Evolutionary conservation across 1,284 basidiomycete genomes (phyloP).

Genomic region (Athelia sp.): DNA sequence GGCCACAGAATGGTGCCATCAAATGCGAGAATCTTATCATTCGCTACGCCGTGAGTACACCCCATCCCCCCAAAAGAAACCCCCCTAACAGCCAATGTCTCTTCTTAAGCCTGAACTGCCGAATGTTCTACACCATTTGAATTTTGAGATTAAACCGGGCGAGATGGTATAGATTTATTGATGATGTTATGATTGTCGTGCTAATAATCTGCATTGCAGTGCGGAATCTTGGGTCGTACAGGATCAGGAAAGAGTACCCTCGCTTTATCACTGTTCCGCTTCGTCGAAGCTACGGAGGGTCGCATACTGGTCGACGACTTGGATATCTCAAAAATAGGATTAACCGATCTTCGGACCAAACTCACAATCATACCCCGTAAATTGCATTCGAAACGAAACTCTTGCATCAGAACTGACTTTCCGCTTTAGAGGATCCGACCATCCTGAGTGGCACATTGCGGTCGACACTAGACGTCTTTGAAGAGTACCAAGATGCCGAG

Average conservation of each 20-base stretch:
- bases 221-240: slow-evolving; percentile 88
- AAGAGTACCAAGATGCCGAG: slow-evolving; percentile 82
- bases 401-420: too few relatives aligned
- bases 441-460: slow-evolving; percentile 86
- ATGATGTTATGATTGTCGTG: too few relatives aligned
- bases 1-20: slow-evolving; percentile 79
- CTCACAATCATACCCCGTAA: slow-evolving; percentile 59
- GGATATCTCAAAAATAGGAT: slow-evolving; percentile 35
- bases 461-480: slow-evolving; percentile 86
- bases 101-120: slow-evolving; percentile 62
- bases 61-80: too few relatives aligned
- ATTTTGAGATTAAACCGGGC: slow-evolving; percentile 72
- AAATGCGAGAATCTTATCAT: slow-evolving; percentile 80
- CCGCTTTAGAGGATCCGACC: slow-evolving; percentile 73
- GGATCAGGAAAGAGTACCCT: slow-evolving; percentile 86
- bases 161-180: slow-evolving; percentile 48
- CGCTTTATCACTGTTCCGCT: slow-evolving; percentile 92
- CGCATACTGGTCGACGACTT: slow-evolving; percentile 34
- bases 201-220: slow-evolving; percentile 21
- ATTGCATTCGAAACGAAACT: slow-evolving; percentile 17
- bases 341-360: slow-evolving; percentile 80
- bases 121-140: slow-evolving; percentile 79
- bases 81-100: neutral
- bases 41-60: slow-evolving; percentile 83
- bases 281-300: slow-evolving; percentile 48